These are phyloP conservation scores for Pseudocercospora eumusae DNA, from an alignment of 2,329 filamentous ascomycete species.

Conservation along the genomic window DNA sequence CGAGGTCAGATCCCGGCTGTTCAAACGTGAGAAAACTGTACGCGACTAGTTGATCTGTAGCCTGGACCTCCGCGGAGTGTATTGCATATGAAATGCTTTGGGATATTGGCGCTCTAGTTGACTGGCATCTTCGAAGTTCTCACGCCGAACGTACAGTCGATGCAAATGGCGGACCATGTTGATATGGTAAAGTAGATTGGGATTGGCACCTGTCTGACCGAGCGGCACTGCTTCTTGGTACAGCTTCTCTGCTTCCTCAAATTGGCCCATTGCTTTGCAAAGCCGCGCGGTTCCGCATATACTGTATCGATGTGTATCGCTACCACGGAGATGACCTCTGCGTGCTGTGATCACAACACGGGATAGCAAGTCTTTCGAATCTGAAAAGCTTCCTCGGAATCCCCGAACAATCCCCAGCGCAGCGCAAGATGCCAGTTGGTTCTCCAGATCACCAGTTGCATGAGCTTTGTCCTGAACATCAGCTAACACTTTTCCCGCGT, in stretches of 20 bases:
- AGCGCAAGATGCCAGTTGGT: background rate
- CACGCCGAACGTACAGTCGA: background rate
- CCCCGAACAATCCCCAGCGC: background rate
- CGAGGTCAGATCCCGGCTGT: too few relatives aligned
- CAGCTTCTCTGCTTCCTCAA: background rate
- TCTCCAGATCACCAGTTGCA: background rate
- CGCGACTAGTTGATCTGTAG: too few relatives aligned
- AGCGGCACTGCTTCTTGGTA: background rate
- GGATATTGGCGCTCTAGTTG: background rate
- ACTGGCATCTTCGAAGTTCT: background rate
- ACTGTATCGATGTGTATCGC: background rate
- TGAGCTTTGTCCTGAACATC: background rate
- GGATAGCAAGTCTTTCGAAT: background rate
- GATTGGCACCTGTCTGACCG: background rate
- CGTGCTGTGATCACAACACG: background rate
- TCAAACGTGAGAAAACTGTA: too few relatives aligned
- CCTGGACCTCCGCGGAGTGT: too few relatives aligned
- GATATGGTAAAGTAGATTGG: background rate
- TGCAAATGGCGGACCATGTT: background rate
- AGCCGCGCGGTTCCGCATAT: background rate
- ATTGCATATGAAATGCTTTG: background rate
- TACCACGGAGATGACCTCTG: background rate
- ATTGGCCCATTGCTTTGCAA: background rate
- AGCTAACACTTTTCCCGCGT: background rate
- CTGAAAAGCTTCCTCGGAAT: background rate